These are phyloP conservation scores for Penicillium sp. DNA, from an alignment of 2,329 filamentous ascomycete species.

Conservation along the genomic window DNA sequence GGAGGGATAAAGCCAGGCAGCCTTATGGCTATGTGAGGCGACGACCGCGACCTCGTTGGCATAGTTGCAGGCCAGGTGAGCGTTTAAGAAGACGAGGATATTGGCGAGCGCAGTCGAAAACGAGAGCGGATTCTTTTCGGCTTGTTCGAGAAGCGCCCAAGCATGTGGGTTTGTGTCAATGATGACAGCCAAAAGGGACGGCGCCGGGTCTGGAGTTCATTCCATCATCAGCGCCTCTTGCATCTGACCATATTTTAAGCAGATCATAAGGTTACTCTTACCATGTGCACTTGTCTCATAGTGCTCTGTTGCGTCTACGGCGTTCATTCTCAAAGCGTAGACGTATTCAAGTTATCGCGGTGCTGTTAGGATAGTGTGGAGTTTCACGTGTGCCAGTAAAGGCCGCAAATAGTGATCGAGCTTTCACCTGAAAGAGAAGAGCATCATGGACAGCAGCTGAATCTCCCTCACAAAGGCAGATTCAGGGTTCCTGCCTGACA, in stretches of 20 bases:
- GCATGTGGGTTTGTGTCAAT: constrained; percentile 96
- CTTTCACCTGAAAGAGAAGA: constrained; percentile 10
- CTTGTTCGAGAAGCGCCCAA: constrained; percentile 75
- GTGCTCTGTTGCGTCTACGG: constrained; percentile 66
- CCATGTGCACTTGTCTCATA: constrained; percentile 55
- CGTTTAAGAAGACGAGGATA: constrained; percentile 94
- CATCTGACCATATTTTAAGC: neutral
- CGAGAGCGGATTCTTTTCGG: constrained; percentile 63
- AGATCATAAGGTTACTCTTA: constrained; percentile 26
- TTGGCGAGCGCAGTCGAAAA: constrained; percentile 85
- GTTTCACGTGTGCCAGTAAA: neutral
- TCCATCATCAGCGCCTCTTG: neutral
- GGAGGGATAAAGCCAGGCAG: constrained; percentile 86
- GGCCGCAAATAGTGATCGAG: neutral
- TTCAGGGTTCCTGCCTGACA: neutral
- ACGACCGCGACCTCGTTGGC: constrained; percentile 91
- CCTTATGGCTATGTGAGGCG: constrained; percentile 84
- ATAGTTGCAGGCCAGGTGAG: constrained; percentile 92
- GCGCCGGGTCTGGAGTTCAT: constrained; percentile 57
- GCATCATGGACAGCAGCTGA: constrained; percentile 6
- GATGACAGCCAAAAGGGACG: constrained; percentile 86
- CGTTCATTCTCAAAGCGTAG: constrained; percentile 58
- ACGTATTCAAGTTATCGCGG: neutral
- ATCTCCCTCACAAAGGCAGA: constrained; percentile 10
- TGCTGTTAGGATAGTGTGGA: neutral